Percentiles rank a stretch among this genome's conserved stretches.
Conservation (phyloP, 352 stramenopile genomes). For the Phytopythium ostracodes region DNA sequence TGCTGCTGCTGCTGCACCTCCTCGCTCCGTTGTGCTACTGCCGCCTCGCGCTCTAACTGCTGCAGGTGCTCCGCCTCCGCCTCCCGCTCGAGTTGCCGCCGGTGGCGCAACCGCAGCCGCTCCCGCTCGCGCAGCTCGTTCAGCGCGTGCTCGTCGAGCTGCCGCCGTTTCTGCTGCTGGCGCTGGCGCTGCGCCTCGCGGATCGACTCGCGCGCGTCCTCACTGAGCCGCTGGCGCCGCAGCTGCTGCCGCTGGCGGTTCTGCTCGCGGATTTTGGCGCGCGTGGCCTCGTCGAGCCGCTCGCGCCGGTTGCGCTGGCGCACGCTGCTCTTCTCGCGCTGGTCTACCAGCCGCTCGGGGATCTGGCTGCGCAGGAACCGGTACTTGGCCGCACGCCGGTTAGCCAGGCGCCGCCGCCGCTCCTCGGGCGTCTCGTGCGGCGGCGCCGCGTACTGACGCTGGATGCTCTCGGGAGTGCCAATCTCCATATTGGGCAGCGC, state of each 20-base stretch:
- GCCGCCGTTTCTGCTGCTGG: conserved; percentile 37
- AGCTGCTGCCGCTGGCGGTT: conserved; percentile 60
- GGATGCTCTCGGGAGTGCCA: conserved; percentile 54
- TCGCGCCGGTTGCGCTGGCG: conserved; percentile 43
- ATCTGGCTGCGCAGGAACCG: conserved; percentile 32
- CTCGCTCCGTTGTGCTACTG: not conserved
- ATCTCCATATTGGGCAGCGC: conserved; percentile 1
- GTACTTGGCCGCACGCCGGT: conserved; percentile 68
- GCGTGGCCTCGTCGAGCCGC: conserved; percentile 34
- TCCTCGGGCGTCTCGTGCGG: conserved; percentile 38
- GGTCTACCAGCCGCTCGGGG: conserved; percentile 13
- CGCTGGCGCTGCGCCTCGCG: conserved; percentile 39
- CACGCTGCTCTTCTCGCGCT: conserved; percentile 38
- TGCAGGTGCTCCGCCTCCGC: not conserved
- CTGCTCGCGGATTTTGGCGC: conserved; percentile 40
- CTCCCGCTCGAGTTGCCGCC: conserved; percentile 20
- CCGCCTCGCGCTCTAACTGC: too few species aligned
- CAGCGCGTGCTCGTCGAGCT: conserved; percentile 34
- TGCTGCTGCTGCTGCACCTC: not conserved
- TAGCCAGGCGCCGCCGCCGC: conserved; percentile 48
- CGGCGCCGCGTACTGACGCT: conserved; percentile 35
- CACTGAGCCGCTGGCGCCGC: conserved; percentile 39
- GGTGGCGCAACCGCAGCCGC: conserved; percentile 35
- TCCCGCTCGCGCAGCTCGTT: conserved; percentile 43
- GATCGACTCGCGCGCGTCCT: conserved; percentile 26